These are phyloP conservation scores for Calcarisporium arbuscula DNA, from an alignment of 2,329 filamentous ascomycete species.

Conservation along the genomic window DNA sequence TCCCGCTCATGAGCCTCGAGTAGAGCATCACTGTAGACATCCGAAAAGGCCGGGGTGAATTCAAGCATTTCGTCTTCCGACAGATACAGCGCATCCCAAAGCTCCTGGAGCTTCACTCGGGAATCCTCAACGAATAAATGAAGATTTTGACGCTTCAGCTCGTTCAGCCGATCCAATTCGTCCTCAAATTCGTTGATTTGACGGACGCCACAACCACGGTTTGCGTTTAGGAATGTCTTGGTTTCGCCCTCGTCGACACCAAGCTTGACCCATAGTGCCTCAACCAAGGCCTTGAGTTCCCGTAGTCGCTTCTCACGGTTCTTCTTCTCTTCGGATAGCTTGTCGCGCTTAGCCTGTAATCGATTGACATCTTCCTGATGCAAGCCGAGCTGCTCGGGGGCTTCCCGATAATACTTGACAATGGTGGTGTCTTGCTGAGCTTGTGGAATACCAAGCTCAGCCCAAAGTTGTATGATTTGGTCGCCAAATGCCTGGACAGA, in stretches of 20 bases:
- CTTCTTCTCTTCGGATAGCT: conserved; percentile 82
- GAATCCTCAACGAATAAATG: conserved; percentile 96
- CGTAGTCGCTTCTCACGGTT: conserved; percentile 69
- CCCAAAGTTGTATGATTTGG: conserved; percentile 91
- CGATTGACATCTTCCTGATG: conserved; percentile 78
- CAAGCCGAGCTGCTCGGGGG: conserved; percentile 88
- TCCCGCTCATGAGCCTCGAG: conserved; percentile 93
- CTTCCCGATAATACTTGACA: conserved; percentile 81
- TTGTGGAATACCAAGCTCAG: conserved; percentile 88
- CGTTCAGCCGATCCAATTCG: conserved; percentile 77
- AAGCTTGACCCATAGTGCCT: conserved; percentile 82
- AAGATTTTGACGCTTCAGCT: conserved; percentile 90
- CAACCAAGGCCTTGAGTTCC: conserved; percentile 72
- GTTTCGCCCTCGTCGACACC: conserved; percentile 76
- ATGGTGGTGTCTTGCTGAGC: conserved; percentile 84
- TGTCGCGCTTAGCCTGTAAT: conserved; percentile 69
- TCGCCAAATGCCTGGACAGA: conserved; percentile 70
- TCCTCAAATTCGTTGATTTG: conserved; percentile 96
- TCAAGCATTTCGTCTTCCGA: conserved; percentile 98
- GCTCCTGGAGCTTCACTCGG: conserved; percentile 79
- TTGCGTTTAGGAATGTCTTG: conserved; percentile 77
- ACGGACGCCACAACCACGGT: conserved; percentile 83
- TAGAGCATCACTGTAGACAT: conserved; percentile 93
- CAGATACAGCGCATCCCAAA: conserved; percentile 92
- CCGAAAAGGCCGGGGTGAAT: conserved; percentile 93